phyloP scores from a whole-genome alignment of 768 basidiomycete species.

The Hemileccinum rubropunctum region DNA sequence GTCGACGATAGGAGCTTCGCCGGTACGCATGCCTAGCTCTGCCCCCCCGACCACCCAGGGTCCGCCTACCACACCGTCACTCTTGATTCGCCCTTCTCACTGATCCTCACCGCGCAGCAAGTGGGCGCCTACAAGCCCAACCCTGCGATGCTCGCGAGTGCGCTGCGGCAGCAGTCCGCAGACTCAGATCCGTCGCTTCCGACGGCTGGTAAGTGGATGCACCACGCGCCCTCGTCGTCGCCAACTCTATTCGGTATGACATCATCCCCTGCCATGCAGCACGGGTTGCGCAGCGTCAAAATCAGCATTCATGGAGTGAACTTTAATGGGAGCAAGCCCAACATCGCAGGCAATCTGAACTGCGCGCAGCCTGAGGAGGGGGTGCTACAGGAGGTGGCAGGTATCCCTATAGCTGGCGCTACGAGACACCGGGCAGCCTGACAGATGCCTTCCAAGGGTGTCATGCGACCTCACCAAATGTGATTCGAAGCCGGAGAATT shows the following conservation, averaged over 20 bases:
- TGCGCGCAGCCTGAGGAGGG: not conserved
- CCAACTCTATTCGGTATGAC: conserved; percentile 67
- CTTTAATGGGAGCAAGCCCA: conserved; percentile 35
- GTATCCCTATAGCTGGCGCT: conserved; percentile 48
- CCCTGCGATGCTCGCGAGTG: conserved; percentile 37
- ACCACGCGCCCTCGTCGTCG: conserved; percentile 56
- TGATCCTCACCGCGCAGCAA: conserved; percentile 70
- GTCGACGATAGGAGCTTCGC: conserved; percentile 66
- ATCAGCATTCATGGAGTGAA: conserved; percentile 47
- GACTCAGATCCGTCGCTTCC: conserved; percentile 19
- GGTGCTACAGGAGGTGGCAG: conserved; percentile 16
- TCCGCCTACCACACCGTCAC: conserved; percentile 41
- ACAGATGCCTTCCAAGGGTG: conserved; percentile 47
- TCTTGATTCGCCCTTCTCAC: conserved; percentile 55
- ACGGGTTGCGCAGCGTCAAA: conserved; percentile 62
- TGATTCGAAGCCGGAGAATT: no score
- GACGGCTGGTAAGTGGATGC: conserved; percentile 34
- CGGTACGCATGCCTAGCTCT: conserved; percentile 53
- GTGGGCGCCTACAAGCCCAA: conserved; percentile 72
- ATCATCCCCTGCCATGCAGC: conserved; percentile 56
- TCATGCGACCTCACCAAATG: not conserved
- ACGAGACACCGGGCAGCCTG: conserved; percentile 58
- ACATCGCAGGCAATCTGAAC: conserved; percentile 15
- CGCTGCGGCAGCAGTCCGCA: conserved; percentile 25
- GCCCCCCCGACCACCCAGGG: conserved; percentile 8